Evolutionary conservation across 1,284 basidiomycete species (phyloP).

Genomic region (Macrocystidia cucumis): DNA sequence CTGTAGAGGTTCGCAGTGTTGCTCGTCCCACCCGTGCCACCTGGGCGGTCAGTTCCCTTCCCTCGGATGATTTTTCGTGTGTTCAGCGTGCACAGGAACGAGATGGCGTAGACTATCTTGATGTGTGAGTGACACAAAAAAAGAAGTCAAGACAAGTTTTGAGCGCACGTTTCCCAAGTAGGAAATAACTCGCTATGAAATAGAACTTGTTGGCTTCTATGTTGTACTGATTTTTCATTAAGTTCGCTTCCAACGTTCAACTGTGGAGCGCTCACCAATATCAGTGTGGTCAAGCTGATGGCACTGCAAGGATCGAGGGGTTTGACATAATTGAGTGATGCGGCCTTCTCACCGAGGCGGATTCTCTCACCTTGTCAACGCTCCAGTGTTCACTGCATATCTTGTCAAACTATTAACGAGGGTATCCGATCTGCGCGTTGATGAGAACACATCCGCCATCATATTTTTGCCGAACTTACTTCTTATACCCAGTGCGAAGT

Average conservation of each 20-base stretch:
- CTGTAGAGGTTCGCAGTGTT: conserved; percentile 10
- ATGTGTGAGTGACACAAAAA: neutral
- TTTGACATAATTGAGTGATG: too few relatives aligned
- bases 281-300: conserved; percentile 18
- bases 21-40: conserved; percentile 12
- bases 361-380: conserved; percentile 17
- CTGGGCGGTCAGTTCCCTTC: conserved; percentile 30
- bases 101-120: conserved; percentile 22
- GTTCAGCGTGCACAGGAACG: conserved; percentile 28
- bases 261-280: conserved; percentile 15
- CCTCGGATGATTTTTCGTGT: conserved; percentile 35
- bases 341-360: too few relatives aligned
- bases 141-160: neutral
- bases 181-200: conserved; percentile 22
- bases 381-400: conserved; percentile 39
- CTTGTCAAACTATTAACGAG: conserved; percentile 39
- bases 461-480: conserved; percentile 20
- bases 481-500: conserved; percentile 37
- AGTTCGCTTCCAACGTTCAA: neutral
- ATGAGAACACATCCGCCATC: too few relatives aligned
- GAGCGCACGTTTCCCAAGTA: conserved; percentile 19
- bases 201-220: conserved; percentile 14
- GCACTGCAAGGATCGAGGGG: conserved; percentile 11
- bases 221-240: conserved; percentile 16
- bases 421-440: conserved; percentile 42